Conservation (phyloP, 441 rosid species). For the Kokia cookei region DNA sequence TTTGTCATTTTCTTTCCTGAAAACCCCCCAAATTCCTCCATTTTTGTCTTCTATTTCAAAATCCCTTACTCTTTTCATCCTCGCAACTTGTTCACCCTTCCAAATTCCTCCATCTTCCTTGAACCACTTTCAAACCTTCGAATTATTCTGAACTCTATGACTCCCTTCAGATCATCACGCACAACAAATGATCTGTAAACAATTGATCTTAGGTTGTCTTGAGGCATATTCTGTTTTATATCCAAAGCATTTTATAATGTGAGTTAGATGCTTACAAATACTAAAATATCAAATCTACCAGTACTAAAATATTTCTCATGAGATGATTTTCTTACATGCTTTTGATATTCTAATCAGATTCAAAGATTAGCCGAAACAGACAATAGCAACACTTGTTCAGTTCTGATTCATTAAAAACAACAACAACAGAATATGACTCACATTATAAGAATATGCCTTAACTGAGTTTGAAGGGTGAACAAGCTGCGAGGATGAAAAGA, state of each 20-base stretch:
- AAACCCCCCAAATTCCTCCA: too few relatives aligned
- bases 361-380: conserved; percentile 11
- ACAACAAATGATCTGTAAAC: conserved; percentile 76
- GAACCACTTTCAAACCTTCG: conserved; percentile 47
- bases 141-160: conserved; percentile 70
- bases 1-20: too few relatives aligned
- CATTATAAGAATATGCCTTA: too few relatives aligned
- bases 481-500: too few relatives aligned
- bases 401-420: conserved; percentile 8
- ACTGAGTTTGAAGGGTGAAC: too few relatives aligned
- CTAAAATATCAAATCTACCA: background rate
- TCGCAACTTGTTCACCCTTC: too few relatives aligned
- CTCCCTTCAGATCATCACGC: conserved; percentile 84
- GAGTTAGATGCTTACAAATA: conserved; percentile 14
- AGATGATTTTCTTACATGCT: too few relatives aligned
- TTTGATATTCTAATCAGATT: conserved; percentile 8
- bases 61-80: too few relatives aligned
- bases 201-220: conserved; percentile 44
- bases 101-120: conserved; percentile 28
- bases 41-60: too few relatives aligned
- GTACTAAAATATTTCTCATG: too few relatives aligned
- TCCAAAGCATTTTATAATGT: conserved; percentile 13
- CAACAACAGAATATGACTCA: background rate
- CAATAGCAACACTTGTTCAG: conserved; percentile 13
- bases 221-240: conserved; percentile 52